Conservation (phyloP, 2,329 filamentous ascomycete species). For the Penicillium sp. region DNA sequence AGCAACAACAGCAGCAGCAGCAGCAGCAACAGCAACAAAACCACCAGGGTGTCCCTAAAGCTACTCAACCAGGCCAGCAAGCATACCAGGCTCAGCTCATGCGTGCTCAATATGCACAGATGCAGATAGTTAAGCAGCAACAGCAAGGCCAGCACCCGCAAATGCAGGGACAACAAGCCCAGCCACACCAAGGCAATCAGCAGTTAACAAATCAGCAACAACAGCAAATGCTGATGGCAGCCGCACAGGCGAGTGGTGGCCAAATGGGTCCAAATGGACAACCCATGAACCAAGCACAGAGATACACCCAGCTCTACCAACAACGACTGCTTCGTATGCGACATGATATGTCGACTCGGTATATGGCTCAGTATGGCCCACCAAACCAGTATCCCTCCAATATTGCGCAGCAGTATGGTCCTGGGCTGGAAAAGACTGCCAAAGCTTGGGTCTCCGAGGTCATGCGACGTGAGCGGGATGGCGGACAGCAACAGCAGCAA, state of each 20-base stretch:
- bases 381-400: slow-evolving; percentile 41
- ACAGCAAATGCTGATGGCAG: slow-evolving; percentile 41
- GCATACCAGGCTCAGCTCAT: slow-evolving; percentile 41
- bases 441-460: slow-evolving; percentile 41
- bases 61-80: slow-evolving; percentile 32
- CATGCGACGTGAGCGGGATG: slow-evolving; percentile 40
- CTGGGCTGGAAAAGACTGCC: slow-evolving; percentile 39
- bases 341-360: slow-evolving; percentile 40
- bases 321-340: slow-evolving; percentile 37
- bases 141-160: slow-evolving; percentile 25
- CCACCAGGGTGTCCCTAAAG: slow-evolving; percentile 21
- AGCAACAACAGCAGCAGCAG: slow-evolving; percentile 27
- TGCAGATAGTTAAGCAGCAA: slow-evolving; percentile 39
- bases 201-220: slow-evolving; percentile 40
- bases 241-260: slow-evolving; percentile 41
- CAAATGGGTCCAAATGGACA: slow-evolving; percentile 36
- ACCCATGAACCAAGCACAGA: slow-evolving; percentile 30
- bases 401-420: slow-evolving; percentile 39
- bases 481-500: slow-evolving; percentile 33
- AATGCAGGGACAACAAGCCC: slow-evolving; percentile 28
- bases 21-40: slow-evolving; percentile 19
- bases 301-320: slow-evolving; percentile 40
- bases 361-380: slow-evolving; percentile 41
- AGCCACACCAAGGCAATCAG: slow-evolving; percentile 34
- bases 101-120: slow-evolving; percentile 40